phyloP scores from a whole-genome alignment of 1,284 basidiomycete genomes.

The Bjerkandera adusta region DNA sequence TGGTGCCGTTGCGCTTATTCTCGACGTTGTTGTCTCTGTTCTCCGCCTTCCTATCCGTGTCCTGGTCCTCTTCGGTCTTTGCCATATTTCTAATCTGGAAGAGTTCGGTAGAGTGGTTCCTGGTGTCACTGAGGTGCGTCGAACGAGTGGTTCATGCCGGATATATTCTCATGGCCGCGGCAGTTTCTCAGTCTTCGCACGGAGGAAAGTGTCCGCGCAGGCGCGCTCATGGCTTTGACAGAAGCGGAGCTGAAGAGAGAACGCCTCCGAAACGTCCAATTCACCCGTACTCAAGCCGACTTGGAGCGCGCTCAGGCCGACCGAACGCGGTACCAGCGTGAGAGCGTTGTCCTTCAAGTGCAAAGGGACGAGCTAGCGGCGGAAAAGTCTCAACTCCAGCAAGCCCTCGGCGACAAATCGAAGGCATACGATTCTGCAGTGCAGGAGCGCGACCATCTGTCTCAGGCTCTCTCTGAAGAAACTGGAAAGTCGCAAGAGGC shows the following conservation, averaged over 20 bases:
- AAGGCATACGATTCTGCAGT: neutral
- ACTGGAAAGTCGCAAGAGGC: neutral
- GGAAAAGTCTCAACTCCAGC: neutral
- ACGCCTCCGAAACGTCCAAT: neutral
- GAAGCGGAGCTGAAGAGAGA: neutral
- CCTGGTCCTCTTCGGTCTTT: constrained; percentile 1
- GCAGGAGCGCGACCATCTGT: neutral
- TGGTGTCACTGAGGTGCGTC: neutral
- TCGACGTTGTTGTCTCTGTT: constrained; percentile 7
- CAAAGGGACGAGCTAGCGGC: neutral
- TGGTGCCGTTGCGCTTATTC: constrained; percentile 1
- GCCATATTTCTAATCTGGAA: neutral
- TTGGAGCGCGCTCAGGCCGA: constrained; percentile 7
- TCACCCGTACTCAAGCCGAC: constrained; percentile 4
- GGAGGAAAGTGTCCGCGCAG: neutral
- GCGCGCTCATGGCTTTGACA: neutral
- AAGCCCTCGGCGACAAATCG: neutral
- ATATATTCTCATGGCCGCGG: too few species aligned
- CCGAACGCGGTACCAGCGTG: constrained; percentile 3
- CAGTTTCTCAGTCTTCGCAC: constrained; percentile 3
- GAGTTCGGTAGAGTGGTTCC: neutral
- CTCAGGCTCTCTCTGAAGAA: neutral
- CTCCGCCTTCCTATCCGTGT: constrained; percentile 4
- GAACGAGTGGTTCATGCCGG: neutral
- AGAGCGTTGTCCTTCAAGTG: neutral